These are phyloP conservation scores for Calonectria pseudoreteaudii DNA, from an alignment of 2,329 filamentous ascomycete species.

Conservation along the genomic window DNA sequence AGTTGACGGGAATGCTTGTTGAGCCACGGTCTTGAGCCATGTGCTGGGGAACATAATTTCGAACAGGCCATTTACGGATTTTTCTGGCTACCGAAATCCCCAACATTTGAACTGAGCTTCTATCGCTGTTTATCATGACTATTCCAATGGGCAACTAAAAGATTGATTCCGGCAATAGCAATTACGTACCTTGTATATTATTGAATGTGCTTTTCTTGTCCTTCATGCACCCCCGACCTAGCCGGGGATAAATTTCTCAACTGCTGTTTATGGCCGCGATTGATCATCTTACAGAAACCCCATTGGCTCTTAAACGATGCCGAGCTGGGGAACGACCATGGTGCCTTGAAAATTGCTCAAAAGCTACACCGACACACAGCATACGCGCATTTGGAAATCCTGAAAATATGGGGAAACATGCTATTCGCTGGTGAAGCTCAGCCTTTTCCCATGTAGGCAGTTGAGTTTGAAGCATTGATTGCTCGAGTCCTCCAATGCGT, in stretches of 20 bases:
- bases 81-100: not conserved
- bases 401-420: slow-evolving; percentile 1
- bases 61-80: not conserved
- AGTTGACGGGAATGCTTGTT: too few relatives aligned
- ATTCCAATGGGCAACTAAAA: not conserved
- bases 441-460: not conserved
- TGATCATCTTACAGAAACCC: not conserved
- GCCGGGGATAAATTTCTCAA: not conserved
- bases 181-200: not conserved
- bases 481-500: not conserved
- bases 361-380: not conserved
- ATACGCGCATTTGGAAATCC: not conserved
- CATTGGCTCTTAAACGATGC: not conserved
- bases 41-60: not conserved
- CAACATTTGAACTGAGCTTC: not conserved
- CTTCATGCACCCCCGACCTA: not conserved
- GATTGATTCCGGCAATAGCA: not conserved
- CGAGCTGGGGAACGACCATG: not conserved
- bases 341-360: not conserved
- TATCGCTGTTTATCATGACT: not conserved
- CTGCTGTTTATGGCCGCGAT: not conserved
- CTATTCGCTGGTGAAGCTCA: not conserved
- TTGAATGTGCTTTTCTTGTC: not conserved
- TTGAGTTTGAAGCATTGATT: not conserved
- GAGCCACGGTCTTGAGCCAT: too few relatives aligned